Evolutionary conservation across 495 filamentous ascomycete species (phyloP).

Genomic region (Hypoxylon crocopeplum): DNA sequence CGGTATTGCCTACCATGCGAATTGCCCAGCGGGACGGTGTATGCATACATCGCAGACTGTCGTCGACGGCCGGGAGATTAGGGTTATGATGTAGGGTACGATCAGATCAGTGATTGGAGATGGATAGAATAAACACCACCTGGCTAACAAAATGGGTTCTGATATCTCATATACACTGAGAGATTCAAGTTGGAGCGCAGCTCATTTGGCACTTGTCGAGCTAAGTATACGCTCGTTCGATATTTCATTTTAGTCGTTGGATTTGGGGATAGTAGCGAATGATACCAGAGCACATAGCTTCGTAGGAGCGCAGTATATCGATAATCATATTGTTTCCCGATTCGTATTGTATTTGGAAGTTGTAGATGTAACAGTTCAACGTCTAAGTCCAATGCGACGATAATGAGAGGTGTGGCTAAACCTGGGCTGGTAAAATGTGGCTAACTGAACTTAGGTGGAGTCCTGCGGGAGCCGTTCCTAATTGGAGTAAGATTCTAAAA

Average conservation of each 20-base stretch:
- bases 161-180: background rate
- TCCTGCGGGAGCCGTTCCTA: no score
- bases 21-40: constrained; percentile 52
- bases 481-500: no score
- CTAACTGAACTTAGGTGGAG: no score
- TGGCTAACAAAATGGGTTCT: background rate
- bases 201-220: constrained; percentile 6
- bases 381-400: no score
- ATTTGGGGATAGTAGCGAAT: constrained; percentile 2
- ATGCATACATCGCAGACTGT: constrained; percentile 34
- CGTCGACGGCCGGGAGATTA: constrained; percentile 21
- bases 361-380: no score
- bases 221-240: background rate
- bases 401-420: no score
- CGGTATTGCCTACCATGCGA: constrained; percentile 60
- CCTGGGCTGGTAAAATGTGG: no score
- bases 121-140: background rate
- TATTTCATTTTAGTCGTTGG: background rate
- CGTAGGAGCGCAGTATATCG: constrained; percentile 8
- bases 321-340: constrained; percentile 5
- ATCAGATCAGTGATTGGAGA: background rate
- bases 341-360: background rate
- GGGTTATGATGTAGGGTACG: constrained; percentile 10
- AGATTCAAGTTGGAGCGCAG: background rate
- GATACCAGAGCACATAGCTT: constrained; percentile 8